A percentile compares a stretch with the other conserved stretches of the same genome.
These are phyloP conservation scores for Penicillium sp. DNA, from an alignment of 2,329 filamentous ascomycete genomes.

Conservation along the genomic window DNA sequence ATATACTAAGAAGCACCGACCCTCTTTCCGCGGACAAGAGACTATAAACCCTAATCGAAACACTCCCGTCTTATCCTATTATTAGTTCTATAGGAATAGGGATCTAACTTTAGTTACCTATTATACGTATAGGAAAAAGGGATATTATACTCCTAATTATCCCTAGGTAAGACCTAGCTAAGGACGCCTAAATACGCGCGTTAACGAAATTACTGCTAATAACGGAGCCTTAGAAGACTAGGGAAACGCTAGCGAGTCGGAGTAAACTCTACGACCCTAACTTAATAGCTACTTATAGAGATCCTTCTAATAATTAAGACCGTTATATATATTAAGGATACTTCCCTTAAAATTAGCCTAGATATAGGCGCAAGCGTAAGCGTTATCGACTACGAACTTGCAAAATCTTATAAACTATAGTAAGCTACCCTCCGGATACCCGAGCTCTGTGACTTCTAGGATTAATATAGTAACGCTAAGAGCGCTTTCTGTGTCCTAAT, in stretches of 20 bases:
- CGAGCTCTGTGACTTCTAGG: too few relatives aligned
- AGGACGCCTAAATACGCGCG: background rate
- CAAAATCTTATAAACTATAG: background rate
- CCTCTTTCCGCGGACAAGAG: background rate
- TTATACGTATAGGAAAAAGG: background rate
- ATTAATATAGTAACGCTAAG: too few relatives aligned
- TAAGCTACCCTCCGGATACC: too few relatives aligned
- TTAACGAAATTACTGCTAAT: background rate
- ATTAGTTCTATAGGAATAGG: background rate
- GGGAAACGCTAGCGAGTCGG: too few relatives aligned
- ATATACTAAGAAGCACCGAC: background rate
- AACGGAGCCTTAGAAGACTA: too few relatives aligned
- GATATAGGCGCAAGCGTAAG: background rate
- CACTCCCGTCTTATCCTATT: background rate
- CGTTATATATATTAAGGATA: background rate
- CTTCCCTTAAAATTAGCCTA: background rate
- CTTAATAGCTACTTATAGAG: background rate
- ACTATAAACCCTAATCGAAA: background rate
- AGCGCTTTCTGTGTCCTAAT: too few relatives aligned
- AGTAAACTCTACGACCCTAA: too few relatives aligned
- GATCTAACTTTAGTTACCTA: background rate
- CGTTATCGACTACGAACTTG: background rate
- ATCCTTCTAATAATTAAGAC: background rate
- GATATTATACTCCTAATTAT: background rate
- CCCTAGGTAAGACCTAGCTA: background rate